These are phyloP conservation scores for Lepidium campestre DNA, from an alignment of 441 rosid species.

Conservation along the genomic window DNA sequence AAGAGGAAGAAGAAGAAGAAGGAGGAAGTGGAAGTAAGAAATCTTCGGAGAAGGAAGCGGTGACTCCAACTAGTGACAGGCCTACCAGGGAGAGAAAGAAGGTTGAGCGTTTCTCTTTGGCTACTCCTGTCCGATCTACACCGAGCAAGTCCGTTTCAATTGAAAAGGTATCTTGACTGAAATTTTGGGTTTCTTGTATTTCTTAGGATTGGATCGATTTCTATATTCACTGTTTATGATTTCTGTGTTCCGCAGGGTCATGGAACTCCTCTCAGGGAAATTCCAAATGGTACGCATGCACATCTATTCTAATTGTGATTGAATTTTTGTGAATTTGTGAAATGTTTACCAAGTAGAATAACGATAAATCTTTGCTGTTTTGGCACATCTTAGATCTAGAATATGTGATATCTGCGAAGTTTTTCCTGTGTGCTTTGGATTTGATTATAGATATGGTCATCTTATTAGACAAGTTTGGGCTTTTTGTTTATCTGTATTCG, in stretches of 20 bases:
- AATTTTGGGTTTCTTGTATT: neutral
- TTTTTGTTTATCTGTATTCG: neutral
- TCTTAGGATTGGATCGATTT: neutral
- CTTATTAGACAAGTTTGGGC: neutral
- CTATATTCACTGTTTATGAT: neutral
- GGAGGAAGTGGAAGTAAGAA: conserved; percentile 30
- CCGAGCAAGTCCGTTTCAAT: conserved; percentile 58
- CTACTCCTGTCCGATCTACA: conserved; percentile 47
- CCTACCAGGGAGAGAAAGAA: conserved; percentile 87
- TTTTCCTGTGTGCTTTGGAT: neutral
- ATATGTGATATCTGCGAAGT: neutral
- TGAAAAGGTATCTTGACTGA: conserved; percentile 43
- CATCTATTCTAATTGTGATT: neutral
- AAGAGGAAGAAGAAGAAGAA: conserved; percentile 23
- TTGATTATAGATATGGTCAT: neutral
- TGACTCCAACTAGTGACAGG: conserved; percentile 63
- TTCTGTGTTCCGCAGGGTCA: conserved; percentile 52
- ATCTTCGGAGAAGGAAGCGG: conserved; percentile 24
- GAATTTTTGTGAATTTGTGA: conserved; percentile 2
- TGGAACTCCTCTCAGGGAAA: conserved; percentile 82
- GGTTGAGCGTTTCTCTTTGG: conserved; percentile 79
- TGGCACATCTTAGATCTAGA: conserved; percentile 12
- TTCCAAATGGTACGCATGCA: conserved; percentile 70
- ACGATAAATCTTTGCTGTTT: neutral
- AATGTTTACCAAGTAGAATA: neutral